Conservation (phyloP, 306 rosid genomes). For the Trifolium repens region DNA sequence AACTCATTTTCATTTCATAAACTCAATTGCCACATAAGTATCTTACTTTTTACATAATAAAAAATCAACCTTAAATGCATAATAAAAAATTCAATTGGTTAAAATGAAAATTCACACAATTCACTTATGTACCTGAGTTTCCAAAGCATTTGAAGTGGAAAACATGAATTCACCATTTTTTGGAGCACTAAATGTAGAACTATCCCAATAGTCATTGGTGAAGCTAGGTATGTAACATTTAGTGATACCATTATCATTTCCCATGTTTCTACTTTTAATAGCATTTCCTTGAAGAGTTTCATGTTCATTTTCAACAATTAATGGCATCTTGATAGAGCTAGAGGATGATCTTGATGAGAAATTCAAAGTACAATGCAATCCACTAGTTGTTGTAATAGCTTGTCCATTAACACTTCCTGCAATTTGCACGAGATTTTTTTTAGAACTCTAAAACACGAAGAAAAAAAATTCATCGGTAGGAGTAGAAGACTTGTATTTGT, state of each 20-base stretch:
- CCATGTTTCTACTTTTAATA: slow-evolving; percentile 43
- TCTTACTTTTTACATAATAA: no score
- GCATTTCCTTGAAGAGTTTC: slow-evolving; percentile 42
- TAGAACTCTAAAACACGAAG: neutral
- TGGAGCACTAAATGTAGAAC: slow-evolving; percentile 51
- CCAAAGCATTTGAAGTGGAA: slow-evolving; percentile 53
- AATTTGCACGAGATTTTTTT: neutral
- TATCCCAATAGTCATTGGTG: slow-evolving; percentile 59
- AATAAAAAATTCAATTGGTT: neutral
- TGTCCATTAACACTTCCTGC: slow-evolving; percentile 59
- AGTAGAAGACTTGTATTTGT: no score
- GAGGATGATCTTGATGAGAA: slow-evolving; percentile 53
- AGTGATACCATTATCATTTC: slow-evolving; percentile 43
- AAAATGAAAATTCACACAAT: neutral
- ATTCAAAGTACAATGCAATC: slow-evolving; percentile 44
- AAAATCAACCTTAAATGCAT: no score
- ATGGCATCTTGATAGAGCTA: slow-evolving; percentile 56
- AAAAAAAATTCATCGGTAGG: no score
- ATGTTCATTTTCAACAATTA: slow-evolving; percentile 60
- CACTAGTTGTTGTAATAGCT: slow-evolving; percentile 46
- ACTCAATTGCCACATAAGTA: no score
- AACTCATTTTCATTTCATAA: neutral
- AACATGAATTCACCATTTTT: slow-evolving; percentile 56
- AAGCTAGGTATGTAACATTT: slow-evolving; percentile 47
- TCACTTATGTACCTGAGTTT: slow-evolving; percentile 57